These are phyloP conservation scores for Tuber microsphaerosporum DNA, from an alignment of 495 filamentous ascomycete genomes.

Conservation along the genomic window DNA sequence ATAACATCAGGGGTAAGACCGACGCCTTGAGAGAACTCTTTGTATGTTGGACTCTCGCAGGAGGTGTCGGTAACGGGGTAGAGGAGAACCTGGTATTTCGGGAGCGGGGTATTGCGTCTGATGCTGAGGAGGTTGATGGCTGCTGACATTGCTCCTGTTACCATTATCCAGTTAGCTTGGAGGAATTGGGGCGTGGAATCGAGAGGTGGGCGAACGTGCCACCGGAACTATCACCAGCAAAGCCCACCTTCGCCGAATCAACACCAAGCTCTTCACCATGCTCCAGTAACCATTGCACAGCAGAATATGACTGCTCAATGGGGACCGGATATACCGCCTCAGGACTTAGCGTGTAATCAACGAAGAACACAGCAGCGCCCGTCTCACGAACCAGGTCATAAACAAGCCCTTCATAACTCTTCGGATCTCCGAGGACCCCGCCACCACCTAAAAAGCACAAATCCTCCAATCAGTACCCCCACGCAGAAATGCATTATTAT, in stretches of 20 bases:
- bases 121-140: constrained; percentile 19
- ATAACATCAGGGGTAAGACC: constrained; percentile 10
- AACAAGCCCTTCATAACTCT: constrained; percentile 22
- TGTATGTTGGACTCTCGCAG: constrained; percentile 21
- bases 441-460: constrained; percentile 20
- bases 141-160: constrained; percentile 17
- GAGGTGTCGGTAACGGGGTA: constrained; percentile 38
- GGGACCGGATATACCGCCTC: constrained; percentile 40
- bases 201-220: constrained; percentile 2
- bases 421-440: constrained; percentile 21
- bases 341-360: constrained; percentile 39
- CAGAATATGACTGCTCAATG: constrained; percentile 39
- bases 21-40: constrained; percentile 22
- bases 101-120: constrained; percentile 20
- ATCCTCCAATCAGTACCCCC: neutral
- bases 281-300: constrained; percentile 35
- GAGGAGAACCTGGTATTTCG: constrained; percentile 33
- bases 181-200: neutral
- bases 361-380: constrained; percentile 39
- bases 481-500: neutral
- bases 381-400: constrained; percentile 31
- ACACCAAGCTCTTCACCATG: constrained; percentile 28
- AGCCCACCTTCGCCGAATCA: constrained; percentile 15
- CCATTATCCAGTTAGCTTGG: neutral
- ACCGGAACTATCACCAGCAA: constrained; percentile 42